Percentiles rank a stretch among this genome's conserved stretches.
Conservation (phyloP, 495 filamentous ascomycete species). For the Jackrogersella multiformis region DNA sequence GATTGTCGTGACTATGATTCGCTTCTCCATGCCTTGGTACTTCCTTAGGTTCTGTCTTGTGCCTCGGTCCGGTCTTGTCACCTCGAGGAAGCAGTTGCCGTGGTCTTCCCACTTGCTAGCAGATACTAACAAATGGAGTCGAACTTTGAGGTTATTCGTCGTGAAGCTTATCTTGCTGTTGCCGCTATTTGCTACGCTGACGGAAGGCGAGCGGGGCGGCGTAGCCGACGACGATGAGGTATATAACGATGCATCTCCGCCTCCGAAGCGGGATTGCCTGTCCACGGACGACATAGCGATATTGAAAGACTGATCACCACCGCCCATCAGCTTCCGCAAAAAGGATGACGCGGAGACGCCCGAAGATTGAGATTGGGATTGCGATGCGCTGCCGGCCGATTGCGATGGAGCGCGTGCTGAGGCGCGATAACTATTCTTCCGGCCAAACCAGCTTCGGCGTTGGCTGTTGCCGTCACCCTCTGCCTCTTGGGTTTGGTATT, state of each 20-base stretch:
- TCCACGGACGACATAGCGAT: slow-evolving; percentile 68
- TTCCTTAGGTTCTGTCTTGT: slow-evolving; percentile 61
- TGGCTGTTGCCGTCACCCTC: slow-evolving; percentile 54
- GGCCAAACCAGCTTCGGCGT: slow-evolving; percentile 63
- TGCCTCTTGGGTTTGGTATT: slow-evolving; percentile 46
- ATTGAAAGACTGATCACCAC: slow-evolving; percentile 74
- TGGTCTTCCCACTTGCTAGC: slow-evolving; percentile 88
- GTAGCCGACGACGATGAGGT: slow-evolving; percentile 62
- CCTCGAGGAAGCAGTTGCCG: slow-evolving; percentile 82
- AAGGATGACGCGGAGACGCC: slow-evolving; percentile 79
- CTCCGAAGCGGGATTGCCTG: slow-evolving; percentile 55
- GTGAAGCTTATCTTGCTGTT: slow-evolving; percentile 71
- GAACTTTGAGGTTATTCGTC: slow-evolving; percentile 79
- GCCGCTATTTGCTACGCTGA: slow-evolving; percentile 64
- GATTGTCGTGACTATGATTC: slow-evolving; percentile 73
- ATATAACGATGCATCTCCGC: slow-evolving; percentile 68
- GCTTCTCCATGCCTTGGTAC: slow-evolving; percentile 74
- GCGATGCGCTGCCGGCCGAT: slow-evolving; percentile 50
- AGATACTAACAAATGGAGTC: slow-evolving; percentile 81
- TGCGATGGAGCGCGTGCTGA: slow-evolving; percentile 62
- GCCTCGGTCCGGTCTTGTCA: slow-evolving; percentile 73
- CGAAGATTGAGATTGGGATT: slow-evolving; percentile 53
- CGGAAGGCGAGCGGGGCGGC: slow-evolving; percentile 66
- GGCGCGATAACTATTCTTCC: slow-evolving; percentile 67
- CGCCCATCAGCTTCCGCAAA: slow-evolving; percentile 65